Evolutionary conservation across 73 alveolate genomes (phyloP).

Genomic region (Stentor coeruleus): DNA sequence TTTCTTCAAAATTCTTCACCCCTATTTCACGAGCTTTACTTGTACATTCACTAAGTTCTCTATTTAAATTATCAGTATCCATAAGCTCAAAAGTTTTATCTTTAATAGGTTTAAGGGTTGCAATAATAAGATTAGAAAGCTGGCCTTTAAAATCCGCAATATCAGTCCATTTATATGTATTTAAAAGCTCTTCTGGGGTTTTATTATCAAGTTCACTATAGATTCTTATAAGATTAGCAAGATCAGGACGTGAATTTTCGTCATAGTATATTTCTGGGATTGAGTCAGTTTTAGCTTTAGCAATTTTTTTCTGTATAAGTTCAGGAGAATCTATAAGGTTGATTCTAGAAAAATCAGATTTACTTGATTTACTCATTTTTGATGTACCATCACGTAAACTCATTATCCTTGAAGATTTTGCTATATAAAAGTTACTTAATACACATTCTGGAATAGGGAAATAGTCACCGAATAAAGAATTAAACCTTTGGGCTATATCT

Average conservation of each 20-base stretch:
- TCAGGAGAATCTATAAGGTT: conserved; percentile 76
- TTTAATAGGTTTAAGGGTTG: conserved; percentile 64
- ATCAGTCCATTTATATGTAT: conserved; percentile 42
- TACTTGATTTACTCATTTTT: conserved; percentile 82
- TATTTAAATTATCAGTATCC: conserved; percentile 29
- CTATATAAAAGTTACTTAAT: neutral
- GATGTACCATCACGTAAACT: conserved; percentile 66
- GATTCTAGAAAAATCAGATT: conserved; percentile 50
- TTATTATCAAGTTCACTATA: conserved; percentile 55
- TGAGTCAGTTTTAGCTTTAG: conserved; percentile 80
- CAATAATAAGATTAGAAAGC: conserved; percentile 49
- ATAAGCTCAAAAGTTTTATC: conserved; percentile 45
- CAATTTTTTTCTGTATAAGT: conserved; percentile 45
- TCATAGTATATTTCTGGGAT: conserved; percentile 39
- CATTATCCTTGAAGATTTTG: conserved; percentile 63
- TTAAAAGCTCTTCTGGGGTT: conserved; percentile 33
- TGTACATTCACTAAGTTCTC: conserved; percentile 28
- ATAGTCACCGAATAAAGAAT: conserved; percentile 36
- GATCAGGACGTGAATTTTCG: conserved; percentile 58
- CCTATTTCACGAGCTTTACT: conserved; percentile 21
- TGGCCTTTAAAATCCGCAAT: conserved; percentile 59
- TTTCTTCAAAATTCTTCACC: too few species aligned
- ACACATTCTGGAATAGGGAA: conserved; percentile 14
- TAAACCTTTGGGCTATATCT: conserved; percentile 66
- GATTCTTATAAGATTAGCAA: conserved; percentile 60